These are phyloP conservation scores for Coprinopsis sp. DNA, from an alignment of 768 basidiomycete genomes.

Conservation along the genomic window DNA sequence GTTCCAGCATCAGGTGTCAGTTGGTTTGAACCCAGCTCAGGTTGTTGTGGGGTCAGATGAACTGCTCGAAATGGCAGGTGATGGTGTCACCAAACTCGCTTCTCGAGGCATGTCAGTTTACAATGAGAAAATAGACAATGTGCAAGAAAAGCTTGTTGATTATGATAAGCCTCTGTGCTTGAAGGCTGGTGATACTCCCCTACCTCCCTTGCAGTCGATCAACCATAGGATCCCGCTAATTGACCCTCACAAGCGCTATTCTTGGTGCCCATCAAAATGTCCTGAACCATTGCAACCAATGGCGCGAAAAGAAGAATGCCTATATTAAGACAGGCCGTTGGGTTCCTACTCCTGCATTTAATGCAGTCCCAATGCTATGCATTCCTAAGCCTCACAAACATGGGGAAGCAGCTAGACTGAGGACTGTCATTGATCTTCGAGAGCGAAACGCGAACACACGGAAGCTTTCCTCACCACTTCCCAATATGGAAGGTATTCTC, in stretches of 20 bases:
- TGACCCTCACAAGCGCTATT: constrained; percentile 25
- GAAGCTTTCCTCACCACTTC: constrained; percentile 33
- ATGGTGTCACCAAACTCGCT: constrained; percentile 7
- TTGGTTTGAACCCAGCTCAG: constrained; percentile 24
- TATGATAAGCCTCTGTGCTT: constrained; percentile 21
- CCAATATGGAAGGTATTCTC: constrained; percentile 36
- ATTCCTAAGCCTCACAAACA: constrained; percentile 25
- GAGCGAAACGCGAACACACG: constrained; percentile 35
- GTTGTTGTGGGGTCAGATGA: constrained; percentile 25
- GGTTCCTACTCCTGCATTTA: constrained; percentile 28
- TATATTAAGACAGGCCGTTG: constrained; percentile 26
- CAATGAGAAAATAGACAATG: constrained; percentile 13
- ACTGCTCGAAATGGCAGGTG: constrained; percentile 18
- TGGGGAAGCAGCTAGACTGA: constrained; percentile 13
- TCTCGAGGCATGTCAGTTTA: constrained; percentile 13
- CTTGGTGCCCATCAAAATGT: constrained; percentile 32
- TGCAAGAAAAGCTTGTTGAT: constrained; percentile 15
- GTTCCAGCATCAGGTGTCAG: constrained; percentile 23
- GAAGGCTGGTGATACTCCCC: constrained; percentile 16
- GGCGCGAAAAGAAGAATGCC: constrained; percentile 24
- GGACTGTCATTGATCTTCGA: constrained; percentile 32
- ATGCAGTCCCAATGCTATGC: constrained; percentile 31
- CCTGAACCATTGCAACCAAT: constrained; percentile 32
- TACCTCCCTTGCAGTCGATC: constrained; percentile 30
- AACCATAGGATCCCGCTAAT: constrained; percentile 39